These are phyloP conservation scores for Tremella yokohamensis DNA, from an alignment of 768 basidiomycete species.

Conservation along the genomic window DNA sequence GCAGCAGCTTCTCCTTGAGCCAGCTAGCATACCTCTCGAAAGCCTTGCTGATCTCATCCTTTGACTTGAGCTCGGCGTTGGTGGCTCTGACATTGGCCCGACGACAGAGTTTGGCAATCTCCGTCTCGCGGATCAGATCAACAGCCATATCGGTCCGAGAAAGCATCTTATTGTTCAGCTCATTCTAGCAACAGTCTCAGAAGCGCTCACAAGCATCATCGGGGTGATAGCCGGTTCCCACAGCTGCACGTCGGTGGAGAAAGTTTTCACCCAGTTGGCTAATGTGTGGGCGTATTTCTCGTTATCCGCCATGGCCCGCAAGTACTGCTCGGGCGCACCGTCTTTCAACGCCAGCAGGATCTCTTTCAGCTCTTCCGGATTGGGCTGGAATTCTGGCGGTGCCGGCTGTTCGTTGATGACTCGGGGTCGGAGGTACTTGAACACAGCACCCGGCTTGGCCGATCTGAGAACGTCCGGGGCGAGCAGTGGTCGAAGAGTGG, in stretches of 20 bases:
- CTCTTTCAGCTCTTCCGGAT: constrained; percentile 29
- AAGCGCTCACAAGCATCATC: constrained; percentile 24
- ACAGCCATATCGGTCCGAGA: constrained; percentile 34
- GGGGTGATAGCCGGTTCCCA: constrained; percentile 34
- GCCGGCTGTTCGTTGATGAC: constrained; percentile 6
- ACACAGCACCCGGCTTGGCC: constrained; percentile 21
- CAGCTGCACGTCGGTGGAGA: constrained; percentile 21
- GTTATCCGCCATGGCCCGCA: constrained; percentile 30
- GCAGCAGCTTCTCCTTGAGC: constrained; percentile 7
- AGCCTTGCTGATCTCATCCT: constrained; percentile 8
- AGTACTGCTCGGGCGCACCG: constrained; percentile 26
- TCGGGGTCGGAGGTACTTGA: constrained; percentile 26
- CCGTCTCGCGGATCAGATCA: constrained; percentile 19
- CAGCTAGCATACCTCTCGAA: constrained; percentile 10
- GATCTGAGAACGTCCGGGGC: constrained; percentile 15
- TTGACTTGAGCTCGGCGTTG: neutral
- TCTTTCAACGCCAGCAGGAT: constrained; percentile 20
- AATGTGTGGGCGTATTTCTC: constrained; percentile 23
- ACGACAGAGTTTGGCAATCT: constrained; percentile 20
- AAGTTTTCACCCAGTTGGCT: constrained; percentile 20
- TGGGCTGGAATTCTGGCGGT: constrained; percentile 26
- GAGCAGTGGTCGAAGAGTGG: constrained; percentile 14
- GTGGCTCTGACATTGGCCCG: constrained; percentile 10
- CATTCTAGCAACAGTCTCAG: neutral
- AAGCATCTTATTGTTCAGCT: constrained; percentile 22